These are phyloP conservation scores for Vaccinium macrocarpon DNA, from an alignment of 148 eudicot species.

Conservation along the genomic window DNA sequence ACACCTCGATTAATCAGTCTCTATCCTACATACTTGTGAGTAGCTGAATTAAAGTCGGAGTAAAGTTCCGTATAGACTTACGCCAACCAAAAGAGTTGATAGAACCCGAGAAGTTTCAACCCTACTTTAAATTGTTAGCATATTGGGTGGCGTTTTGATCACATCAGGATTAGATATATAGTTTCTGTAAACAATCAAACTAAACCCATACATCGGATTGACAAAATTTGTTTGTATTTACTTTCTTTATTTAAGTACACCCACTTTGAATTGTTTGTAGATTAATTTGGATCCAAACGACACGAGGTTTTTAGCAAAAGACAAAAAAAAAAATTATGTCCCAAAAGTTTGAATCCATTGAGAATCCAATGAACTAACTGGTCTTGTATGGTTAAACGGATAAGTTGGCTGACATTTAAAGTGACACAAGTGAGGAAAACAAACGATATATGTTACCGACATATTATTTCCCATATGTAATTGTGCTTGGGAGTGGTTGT, in stretches of 20 bases:
- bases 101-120: too few relatives aligned
- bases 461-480: background rate
- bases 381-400: background rate
- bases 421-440: too few relatives aligned
- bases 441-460: background rate
- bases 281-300: background rate
- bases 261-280: background rate
- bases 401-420: background rate
- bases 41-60: too few relatives aligned
- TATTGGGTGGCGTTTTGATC: background rate
- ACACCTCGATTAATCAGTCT: too few relatives aligned
- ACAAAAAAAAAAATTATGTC: background rate
- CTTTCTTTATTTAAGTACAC: background rate
- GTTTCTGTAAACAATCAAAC: background rate
- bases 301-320: background rate
- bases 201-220: background rate
- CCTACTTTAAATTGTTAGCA: background rate
- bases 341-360: conserved; percentile 8
- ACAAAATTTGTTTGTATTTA: background rate
- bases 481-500: too few relatives aligned
- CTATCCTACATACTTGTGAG: too few relatives aligned
- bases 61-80: too few relatives aligned
- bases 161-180: background rate
- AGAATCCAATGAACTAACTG: background rate
- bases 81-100: too few relatives aligned